phyloP scores from a whole-genome alignment of 768 basidiomycete species.

The Tricholoma sp. region DNA sequence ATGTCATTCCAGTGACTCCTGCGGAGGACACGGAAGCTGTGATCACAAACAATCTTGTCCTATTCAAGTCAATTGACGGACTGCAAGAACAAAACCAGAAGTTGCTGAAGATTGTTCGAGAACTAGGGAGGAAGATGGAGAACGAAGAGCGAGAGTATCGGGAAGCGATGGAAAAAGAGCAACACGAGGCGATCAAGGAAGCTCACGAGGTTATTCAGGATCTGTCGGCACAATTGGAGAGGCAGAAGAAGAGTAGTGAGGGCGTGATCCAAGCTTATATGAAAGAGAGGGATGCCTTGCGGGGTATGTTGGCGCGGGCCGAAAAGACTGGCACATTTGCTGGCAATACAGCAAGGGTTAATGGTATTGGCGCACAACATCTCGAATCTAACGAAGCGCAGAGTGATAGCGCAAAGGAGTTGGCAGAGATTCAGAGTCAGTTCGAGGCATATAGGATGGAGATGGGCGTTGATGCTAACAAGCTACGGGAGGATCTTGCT shows the following conservation, averaged over 20 bases:
- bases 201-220: constrained; percentile 85
- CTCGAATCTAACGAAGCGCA: constrained; percentile 5
- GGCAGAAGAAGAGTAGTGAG: constrained; percentile 67
- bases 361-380: constrained; percentile 15
- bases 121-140: constrained; percentile 83
- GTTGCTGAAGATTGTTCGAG: constrained; percentile 76
- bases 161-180: constrained; percentile 65
- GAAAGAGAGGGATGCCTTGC: constrained; percentile 86
- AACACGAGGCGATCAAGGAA: constrained; percentile 76
- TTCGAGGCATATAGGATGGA: constrained; percentile 79
- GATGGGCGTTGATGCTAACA: constrained; percentile 72
- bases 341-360: constrained; percentile 8
- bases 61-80: constrained; percentile 73
- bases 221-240: constrained; percentile 72
- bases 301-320: constrained; percentile 61
- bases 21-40: constrained; percentile 66
- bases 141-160: constrained; percentile 74
- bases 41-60: constrained; percentile 84
- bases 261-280: constrained; percentile 73
- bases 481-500: constrained; percentile 66
- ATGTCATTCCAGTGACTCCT: constrained; percentile 31
- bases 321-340: constrained; percentile 27
- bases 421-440: constrained; percentile 70
- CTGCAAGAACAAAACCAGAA: constrained; percentile 94
- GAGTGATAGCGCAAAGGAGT: constrained; percentile 48